Base-by-base conservation (phyloP, 805 yeast species). In the Candida namnaoensis region DNA sequence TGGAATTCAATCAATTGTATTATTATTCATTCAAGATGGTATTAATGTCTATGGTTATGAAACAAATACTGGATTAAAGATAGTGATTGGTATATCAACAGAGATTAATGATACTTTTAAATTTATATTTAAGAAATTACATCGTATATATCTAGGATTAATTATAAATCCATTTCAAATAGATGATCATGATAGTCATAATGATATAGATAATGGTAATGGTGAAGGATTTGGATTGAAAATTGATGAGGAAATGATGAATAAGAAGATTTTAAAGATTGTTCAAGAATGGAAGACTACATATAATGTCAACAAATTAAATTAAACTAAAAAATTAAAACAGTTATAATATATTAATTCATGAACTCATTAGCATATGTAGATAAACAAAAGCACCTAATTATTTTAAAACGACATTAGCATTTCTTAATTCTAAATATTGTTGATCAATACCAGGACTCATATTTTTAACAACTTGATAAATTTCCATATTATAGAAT, bases 371-470 rank as follows among this genome's bases (percentile, higher is more conserved):
- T 19, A 19, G 19, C 19, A 19, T 3, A 19, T 19, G 19, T 19
- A 19, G 19, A 19, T 19, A 19, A 19, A 19, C 19, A 19, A 19
- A 19, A 19, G 19, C n/a, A 19, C 19, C 19, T 19, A 19, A 26
- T 26, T 50, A 78, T 57, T 84, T 80, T 58, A 90, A 68, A 8
- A 91, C 77, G 14, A 90, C 88, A 57, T 91, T 85, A 34, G 96
- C 98, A 41, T 85, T 87, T 51, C 98, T 72, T 45, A 91, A 66
- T 48, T 84, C 84, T 55, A 91, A 68, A 58, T 88, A 91, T 60
- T 88, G 95, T 63, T 91, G 98, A 61, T 91, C 97, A 27, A 84
- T 83, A 24, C 96, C 96, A 3, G 95, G 86, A 1, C 88, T 82
- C 79, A 91, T 77, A 47, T 78, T 77, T 57, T 78, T 78, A 32